Conservation (phyloP, 73 alveolate species). For the Symbiodinium pilosum region DNA sequence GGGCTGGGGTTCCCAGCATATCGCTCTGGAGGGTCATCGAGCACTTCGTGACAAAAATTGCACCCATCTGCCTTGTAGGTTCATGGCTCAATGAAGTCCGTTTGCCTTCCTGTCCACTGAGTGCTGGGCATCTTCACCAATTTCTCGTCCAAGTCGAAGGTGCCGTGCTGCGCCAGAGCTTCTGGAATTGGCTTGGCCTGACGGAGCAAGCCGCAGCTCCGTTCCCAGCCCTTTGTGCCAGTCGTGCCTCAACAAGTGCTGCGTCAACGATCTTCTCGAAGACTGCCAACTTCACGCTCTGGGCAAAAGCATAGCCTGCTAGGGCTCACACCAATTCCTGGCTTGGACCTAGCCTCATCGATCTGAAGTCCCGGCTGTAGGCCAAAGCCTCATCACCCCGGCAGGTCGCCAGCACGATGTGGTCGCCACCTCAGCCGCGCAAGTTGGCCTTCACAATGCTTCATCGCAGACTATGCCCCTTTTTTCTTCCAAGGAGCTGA, state of each 20-base stretch:
- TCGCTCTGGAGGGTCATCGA: constrained; percentile 81
- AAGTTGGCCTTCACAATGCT: no score
- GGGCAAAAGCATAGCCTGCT: constrained; percentile 91
- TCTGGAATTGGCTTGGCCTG: constrained; percentile 93
- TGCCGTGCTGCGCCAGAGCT: constrained; percentile 85
- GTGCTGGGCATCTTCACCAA: constrained; percentile 22
- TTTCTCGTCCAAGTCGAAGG: constrained; percentile 92
- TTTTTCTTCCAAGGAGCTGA: neutral
- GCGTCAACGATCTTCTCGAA: constrained; percentile 60
- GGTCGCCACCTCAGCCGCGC: constrained; percentile 42
- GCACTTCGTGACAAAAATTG: constrained; percentile 79
- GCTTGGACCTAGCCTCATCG: neutral
- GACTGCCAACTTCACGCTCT: constrained; percentile 80
- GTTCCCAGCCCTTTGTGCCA: no score
- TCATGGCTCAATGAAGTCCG: neutral
- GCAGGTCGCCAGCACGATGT: constrained; percentile 65
- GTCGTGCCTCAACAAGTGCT: constrained; percentile 48
- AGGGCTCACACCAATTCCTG: no score
- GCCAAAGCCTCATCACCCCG: constrained; percentile 76
- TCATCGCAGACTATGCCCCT: neutral
- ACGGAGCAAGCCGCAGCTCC: neutral
- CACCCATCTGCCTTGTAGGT: constrained; percentile 76
- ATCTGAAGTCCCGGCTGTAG: constrained; percentile 17
- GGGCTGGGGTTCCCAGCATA: constrained; percentile 80
- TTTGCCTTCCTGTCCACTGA: neutral